Evolutionary conservation across 2,329 filamentous ascomycete species (phyloP).

Genomic region (Colletotrichum eleusines): DNA sequence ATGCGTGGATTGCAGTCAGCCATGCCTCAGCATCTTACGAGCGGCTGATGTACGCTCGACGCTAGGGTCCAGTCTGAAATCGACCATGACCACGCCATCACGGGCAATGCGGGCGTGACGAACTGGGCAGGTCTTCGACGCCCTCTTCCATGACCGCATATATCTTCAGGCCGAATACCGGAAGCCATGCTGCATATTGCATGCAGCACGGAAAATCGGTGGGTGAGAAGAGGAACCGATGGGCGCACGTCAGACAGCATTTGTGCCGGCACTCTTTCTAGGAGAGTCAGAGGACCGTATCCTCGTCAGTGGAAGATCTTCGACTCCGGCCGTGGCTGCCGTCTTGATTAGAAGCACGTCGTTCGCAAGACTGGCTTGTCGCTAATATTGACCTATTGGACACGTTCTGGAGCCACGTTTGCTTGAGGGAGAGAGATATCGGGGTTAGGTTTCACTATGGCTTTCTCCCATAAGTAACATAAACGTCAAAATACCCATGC

Average conservation of each 20-base stretch:
- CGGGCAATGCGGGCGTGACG: not conserved
- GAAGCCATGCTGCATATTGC: not conserved
- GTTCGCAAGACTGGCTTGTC: not conserved
- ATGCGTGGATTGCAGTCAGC: not conserved
- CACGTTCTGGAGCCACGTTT: not conserved
- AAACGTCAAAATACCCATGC: constrained; percentile 43
- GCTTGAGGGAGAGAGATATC: not conserved
- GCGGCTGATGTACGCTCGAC: not conserved
- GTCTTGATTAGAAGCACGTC: not conserved
- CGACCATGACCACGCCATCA: not conserved
- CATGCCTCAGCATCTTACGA: not conserved
- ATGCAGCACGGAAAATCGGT: not conserved
- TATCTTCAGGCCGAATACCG: not conserved
- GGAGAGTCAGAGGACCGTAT: not conserved
- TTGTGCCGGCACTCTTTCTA: constrained; percentile 4
- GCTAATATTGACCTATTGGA: not conserved
- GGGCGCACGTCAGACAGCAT: constrained; percentile 6
- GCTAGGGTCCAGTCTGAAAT: not conserved
- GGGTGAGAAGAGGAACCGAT: not conserved
- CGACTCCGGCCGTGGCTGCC: not conserved
- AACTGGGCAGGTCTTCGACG: not conserved
- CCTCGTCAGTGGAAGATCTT: not conserved
- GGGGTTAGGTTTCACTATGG: constrained; percentile 4
- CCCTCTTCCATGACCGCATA: not conserved
- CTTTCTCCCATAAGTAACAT: constrained; percentile 43